Base-by-base conservation (phyloP, 2,329 filamentous ascomycete genomes). In the Talaromyces amestolkiae region DNA sequence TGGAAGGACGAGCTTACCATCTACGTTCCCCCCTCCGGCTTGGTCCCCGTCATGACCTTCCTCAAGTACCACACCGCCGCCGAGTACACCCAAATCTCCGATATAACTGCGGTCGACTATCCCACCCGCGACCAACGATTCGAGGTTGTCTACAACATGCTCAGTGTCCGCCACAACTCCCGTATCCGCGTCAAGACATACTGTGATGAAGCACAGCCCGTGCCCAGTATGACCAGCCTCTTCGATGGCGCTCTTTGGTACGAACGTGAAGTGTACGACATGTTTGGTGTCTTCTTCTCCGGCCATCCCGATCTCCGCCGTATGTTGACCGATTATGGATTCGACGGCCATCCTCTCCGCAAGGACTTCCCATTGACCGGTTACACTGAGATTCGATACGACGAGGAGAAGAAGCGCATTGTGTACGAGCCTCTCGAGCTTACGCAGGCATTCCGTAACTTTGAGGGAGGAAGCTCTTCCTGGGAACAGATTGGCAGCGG, bases 331-430 rank as follows among this genome's bases (percentile, higher is more conserved):
- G 95, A 99, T 79, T 99, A 99, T 79, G 95, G 95, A 62, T 99
- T 99, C 76, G 96, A 99, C 79, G 95, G 95, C 62, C 95, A 99
- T 82, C 95, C 95, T 49, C 83, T 99, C 76, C 88, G 96, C 76
- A 99, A 99, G 84, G 95, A 99, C 78, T 99, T 99, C 83, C 95
- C 95, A 24, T 82, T 99, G 78, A 97, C 95, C 2, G 95, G 95
- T 58, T 99, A 99, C 84, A 99, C 95, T 39, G 96, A 99, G 83
- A 90, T 99, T 71, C 87, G 95, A 75, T 99, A 96, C 77, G 95
- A 99, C 72, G 95, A 99, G 82, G 96, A 99, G 86, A 99, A 97
- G 91, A 99, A 99, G 88, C 88, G 95, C 68, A 97, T 99, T 76
- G 94, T 99, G 67, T 94, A 96, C 37, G 96, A 99, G 85, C 95